phyloP scores from a whole-genome alignment of 2,329 filamentous ascomycete genomes.

The Nothomitra cinnamomea region DNA sequence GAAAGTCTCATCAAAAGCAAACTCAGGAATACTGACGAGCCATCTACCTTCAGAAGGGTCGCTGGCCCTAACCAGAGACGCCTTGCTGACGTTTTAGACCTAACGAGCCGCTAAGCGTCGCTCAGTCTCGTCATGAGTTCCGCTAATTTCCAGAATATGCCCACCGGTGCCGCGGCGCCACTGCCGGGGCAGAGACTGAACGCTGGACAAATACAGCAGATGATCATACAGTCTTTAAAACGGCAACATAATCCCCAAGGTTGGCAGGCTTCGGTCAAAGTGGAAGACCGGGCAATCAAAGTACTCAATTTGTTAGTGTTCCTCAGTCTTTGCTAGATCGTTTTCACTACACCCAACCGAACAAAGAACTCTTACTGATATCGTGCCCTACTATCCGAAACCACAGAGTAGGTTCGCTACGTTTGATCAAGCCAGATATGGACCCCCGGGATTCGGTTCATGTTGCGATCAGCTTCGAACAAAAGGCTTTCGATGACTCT shows the following conservation, averaged over 20 bases:
- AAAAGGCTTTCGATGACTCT: slow-evolving; percentile 2
- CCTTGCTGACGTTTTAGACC: no score
- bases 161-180: not conserved
- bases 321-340: not conserved
- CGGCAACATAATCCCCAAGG: not conserved
- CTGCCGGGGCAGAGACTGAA: not conserved
- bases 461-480: slow-evolving; percentile 4
- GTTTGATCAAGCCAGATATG: slow-evolving; percentile 2
- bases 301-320: slow-evolving; percentile 3
- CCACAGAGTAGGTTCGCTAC: slow-evolving; percentile 5
- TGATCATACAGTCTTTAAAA: slow-evolving; percentile 3
- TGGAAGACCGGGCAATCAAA: slow-evolving; percentile 1
- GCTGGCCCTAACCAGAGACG: not conserved
- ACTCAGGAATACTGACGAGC: not conserved
- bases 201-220: slow-evolving; percentile 2
- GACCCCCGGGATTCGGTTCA: not conserved
- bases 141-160: not conserved
- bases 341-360: not conserved
- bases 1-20: not conserved
- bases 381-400: not conserved
- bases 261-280: slow-evolving; percentile 1
- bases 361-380: not conserved
- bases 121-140: slow-evolving; percentile 1
- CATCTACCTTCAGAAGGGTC: not conserved
- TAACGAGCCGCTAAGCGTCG: not conserved